A percentile compares a stretch with the other conserved stretches of the same genome.
These are phyloP conservation scores for Dionaea muscipula DNA, from an alignment of 179 eudicot species.

Conservation along the genomic window DNA sequence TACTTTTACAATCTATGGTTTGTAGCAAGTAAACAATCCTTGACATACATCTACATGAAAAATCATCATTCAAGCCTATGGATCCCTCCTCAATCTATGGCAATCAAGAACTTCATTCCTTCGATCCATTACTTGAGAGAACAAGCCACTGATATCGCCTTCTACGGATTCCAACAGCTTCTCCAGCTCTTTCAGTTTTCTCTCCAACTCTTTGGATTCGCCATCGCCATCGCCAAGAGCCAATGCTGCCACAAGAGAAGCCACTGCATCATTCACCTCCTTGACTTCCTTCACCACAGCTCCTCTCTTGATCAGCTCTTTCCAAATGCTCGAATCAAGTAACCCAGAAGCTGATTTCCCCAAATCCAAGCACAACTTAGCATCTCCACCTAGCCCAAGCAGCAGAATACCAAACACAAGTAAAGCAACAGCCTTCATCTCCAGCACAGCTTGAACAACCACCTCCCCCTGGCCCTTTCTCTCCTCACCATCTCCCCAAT, in stretches of 20 bases:
- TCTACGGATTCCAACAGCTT: constrained; percentile 20
- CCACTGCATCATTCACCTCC: constrained; percentile 22
- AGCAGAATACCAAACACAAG: constrained; percentile 30
- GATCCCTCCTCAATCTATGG: constrained; percentile 10
- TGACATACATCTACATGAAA: too few relatives aligned
- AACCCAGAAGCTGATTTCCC: constrained; percentile 1
- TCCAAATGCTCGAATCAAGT: constrained; percentile 2
- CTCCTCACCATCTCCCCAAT: constrained; percentile 3
- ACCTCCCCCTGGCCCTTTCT: constrained; percentile 20
- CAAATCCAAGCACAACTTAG: constrained; percentile 12
- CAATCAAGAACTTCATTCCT: constrained; percentile 42
- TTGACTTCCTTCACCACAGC: constrained; percentile 26
- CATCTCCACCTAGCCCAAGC: constrained; percentile 30
- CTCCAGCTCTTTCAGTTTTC: constrained; percentile 29
- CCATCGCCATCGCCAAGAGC: neutral
- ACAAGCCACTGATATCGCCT: constrained; percentile 29
- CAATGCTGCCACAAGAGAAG: constrained; percentile 12
- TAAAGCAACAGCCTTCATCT: constrained; percentile 24
- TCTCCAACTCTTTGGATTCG: constrained; percentile 20
- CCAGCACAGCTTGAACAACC: constrained; percentile 33
- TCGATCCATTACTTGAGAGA: constrained; percentile 31
- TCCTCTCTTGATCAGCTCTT: constrained; percentile 9
- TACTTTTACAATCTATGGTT: too few relatives aligned
- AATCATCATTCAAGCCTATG: too few relatives aligned
- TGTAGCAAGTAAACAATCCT: too few relatives aligned